Evolutionary conservation across 176 grass and related monocot genomes (phyloP), one percentile per base, ranked within the genome.

Genomic region (Dactylis glomerata): DNA sequence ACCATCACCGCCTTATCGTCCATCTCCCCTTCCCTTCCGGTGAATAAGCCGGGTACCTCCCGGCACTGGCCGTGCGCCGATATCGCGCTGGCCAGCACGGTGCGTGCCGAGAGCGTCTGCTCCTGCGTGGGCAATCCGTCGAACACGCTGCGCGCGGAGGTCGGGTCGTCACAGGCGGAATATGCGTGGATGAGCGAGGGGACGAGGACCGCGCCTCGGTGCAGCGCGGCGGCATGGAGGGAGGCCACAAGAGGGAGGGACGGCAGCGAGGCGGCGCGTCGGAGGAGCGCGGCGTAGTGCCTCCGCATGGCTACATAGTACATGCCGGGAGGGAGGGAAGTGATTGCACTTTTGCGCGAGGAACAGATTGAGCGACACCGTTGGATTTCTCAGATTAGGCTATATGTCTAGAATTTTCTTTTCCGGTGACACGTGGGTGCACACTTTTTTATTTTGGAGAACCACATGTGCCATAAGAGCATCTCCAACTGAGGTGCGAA

Each of bases 1-100:
- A 84, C 81, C 74, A 84, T 94, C 81, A 52, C 78, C 2, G 87
- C 71, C 73, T 32, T 68, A 9, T 49, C 73, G 27, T 86, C 86
- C 84, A 61, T 41, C 52, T 71, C 83, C 41, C 33, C 27, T 26
- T 70, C 84, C n/a, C 9, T 31, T 1, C 50, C 71, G 2, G 1
- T 1, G 36, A 89, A 92, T 19, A 94, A 46, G 0, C 3, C 73
- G 31, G 86, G 77, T 1, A 76, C 87, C 13, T 87, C 87, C 5
- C 8, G 6, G 41, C 77, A 83, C 73, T 5, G 40, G 2, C 92
- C 92, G 86, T 94, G 92, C 24, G 86, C 76, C 10, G 87, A 85
- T 36, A 87, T 57, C 4, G 80, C 80, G 23, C 76, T 37, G 45
- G 87, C 78, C 7, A 94, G 75, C 52, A 86, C 92, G 3, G 92